Conservation (phyloP, 768 basidiomycete species). For the Plicaturopsis crispa region DNA sequence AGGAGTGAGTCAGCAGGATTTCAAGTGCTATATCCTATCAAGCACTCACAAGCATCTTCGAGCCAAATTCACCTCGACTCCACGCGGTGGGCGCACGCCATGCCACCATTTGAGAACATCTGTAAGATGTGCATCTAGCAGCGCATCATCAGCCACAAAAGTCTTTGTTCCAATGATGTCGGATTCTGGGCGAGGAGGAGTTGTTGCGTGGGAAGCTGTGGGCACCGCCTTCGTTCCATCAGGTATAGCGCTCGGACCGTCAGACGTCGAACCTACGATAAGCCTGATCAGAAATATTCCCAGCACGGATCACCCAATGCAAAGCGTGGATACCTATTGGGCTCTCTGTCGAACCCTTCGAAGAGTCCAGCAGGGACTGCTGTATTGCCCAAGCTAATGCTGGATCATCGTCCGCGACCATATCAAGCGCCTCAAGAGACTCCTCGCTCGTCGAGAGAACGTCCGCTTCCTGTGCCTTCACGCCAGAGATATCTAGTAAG, state of each 20-base stretch:
- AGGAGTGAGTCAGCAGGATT: too few relatives aligned
- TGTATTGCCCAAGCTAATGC: conserved; percentile 23
- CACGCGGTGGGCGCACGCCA: conserved; percentile 58
- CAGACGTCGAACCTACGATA: too few relatives aligned
- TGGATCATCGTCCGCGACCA: conserved; percentile 11
- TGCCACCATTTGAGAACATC: conserved; percentile 70
- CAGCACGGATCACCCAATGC: too few relatives aligned
- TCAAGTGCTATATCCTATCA: background rate
- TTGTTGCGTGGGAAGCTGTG: too few relatives aligned
- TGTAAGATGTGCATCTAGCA: conserved; percentile 47
- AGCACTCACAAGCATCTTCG: conserved; percentile 59
- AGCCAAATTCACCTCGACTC: conserved; percentile 55
- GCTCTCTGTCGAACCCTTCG: too few relatives aligned
- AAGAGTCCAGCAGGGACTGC: conserved; percentile 14
- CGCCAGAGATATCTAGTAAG: conserved; percentile 18
- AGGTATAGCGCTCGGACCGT: too few relatives aligned
- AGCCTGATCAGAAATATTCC: too few relatives aligned
- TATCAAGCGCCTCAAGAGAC: background rate
- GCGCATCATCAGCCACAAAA: conserved; percentile 45
- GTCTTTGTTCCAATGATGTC: conserved; percentile 58
- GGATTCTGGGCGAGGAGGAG: conserved; percentile 11
- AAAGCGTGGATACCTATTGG: too few relatives aligned
- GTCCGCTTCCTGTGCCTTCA: conserved; percentile 10
- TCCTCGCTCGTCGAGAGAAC: conserved; percentile 11
- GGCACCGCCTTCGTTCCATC: too few relatives aligned